A percentile compares a stretch with the other conserved stretches of the same genome.
phyloP scores from a whole-genome alignment of 2,329 filamentous ascomycete genomes.

The Lachnellula willkommii region DNA sequence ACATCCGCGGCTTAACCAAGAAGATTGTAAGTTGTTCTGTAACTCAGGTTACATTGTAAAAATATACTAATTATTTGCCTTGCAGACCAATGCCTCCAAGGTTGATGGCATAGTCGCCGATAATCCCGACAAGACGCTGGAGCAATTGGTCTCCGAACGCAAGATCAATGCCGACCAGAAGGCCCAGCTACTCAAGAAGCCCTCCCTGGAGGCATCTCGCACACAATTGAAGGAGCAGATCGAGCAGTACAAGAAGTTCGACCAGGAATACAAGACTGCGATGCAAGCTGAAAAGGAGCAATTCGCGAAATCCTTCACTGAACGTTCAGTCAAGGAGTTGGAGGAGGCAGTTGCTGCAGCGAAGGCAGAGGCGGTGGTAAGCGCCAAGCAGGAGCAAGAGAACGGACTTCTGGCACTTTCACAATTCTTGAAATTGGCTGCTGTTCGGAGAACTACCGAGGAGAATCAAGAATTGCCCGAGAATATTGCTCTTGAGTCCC shows the following conservation, averaged over 20 bases:
- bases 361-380: slow-evolving; percentile 46
- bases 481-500: slow-evolving; percentile 75
- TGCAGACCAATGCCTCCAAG: slow-evolving; percentile 64
- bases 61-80: slow-evolving; percentile 15
- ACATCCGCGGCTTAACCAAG: slow-evolving; percentile 87
- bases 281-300: slow-evolving; percentile 54
- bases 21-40: slow-evolving; percentile 68
- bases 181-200: slow-evolving; percentile 72
- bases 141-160: slow-evolving; percentile 64
- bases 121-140: slow-evolving; percentile 64
- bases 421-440: slow-evolving; percentile 74
- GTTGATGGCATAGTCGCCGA: slow-evolving; percentile 64
- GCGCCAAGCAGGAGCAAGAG: slow-evolving; percentile 52
- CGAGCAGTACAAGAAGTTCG: slow-evolving; percentile 67
- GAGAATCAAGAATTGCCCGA: slow-evolving; percentile 60
- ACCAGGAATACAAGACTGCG: slow-evolving; percentile 63
- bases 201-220: slow-evolving; percentile 62
- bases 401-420: slow-evolving; percentile 66
- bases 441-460: slow-evolving; percentile 66
- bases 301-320: slow-evolving; percentile 51
- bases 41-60: background rate
- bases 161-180: slow-evolving; percentile 80
- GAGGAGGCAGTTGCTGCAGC: slow-evolving; percentile 47
- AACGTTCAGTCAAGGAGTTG: slow-evolving; percentile 41
- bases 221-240: slow-evolving; percentile 69